Evolutionary conservation across 768 basidiomycete genomes (phyloP).

Genomic region (Trametes sanguinea): DNA sequence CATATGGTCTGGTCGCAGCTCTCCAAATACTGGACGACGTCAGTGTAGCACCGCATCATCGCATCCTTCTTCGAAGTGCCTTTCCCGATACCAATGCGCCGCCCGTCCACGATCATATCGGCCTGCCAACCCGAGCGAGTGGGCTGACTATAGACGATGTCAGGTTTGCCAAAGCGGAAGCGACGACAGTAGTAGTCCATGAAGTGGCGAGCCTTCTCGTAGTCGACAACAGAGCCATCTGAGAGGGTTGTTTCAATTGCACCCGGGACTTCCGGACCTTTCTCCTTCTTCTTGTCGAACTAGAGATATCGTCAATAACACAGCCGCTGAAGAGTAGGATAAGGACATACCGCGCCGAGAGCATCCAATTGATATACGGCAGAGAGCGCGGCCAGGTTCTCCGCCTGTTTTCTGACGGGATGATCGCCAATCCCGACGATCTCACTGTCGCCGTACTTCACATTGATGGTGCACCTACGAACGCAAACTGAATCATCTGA

Average conservation of each 20-base stretch:
- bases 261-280: not conserved
- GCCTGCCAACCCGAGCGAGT: conserved; percentile 61
- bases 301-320: not conserved
- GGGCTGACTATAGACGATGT: conserved; percentile 52
- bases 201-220: conserved; percentile 80
- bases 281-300: conserved; percentile 18
- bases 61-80: conserved; percentile 72
- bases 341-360: conserved; percentile 59
- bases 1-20: conserved; percentile 81
- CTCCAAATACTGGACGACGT: conserved; percentile 86
- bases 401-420: conserved; percentile 58
- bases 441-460: conserved; percentile 17
- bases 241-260: conserved; percentile 45
- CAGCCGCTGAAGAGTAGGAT: not conserved
- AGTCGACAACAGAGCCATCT: conserved; percentile 62
- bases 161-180: conserved; percentile 73
- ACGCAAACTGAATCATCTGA: not conserved
- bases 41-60: conserved; percentile 74
- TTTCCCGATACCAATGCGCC: conserved; percentile 80
- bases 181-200: conserved; percentile 94
- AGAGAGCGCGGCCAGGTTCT: conserved; percentile 74
- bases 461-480: conserved; percentile 43
- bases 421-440: conserved; percentile 41
- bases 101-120: conserved; percentile 71
- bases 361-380: conserved; percentile 70